These are phyloP conservation scores for Epichloe festucae DNA, from an alignment of 2,329 filamentous ascomycete species.

Conservation along the genomic window DNA sequence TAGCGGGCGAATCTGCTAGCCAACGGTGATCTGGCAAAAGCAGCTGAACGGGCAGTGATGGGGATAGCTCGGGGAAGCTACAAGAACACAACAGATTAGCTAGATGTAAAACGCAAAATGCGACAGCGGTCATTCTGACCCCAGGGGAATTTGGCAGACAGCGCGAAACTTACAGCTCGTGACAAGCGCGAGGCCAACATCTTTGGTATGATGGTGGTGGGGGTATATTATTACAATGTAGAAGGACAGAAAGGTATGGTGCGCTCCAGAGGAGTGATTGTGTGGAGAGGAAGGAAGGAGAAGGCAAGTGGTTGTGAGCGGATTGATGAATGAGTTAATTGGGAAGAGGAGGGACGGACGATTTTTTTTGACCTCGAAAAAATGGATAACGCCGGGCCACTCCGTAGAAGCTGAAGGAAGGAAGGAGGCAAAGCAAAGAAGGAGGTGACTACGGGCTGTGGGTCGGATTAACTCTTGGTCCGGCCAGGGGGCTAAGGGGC, in stretches of 20 bases:
- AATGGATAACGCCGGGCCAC: conserved; percentile 17
- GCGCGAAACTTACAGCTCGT: conserved; percentile 50
- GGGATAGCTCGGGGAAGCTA: conserved; percentile 69
- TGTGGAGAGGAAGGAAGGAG: conserved; percentile 13
- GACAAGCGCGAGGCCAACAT: conserved; percentile 63
- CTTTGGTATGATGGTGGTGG: conserved; percentile 27
- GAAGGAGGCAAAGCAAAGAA: conserved; percentile 24
- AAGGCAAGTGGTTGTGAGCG: conserved; percentile 11
- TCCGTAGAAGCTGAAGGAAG: conserved; percentile 28
- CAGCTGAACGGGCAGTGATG: conserved; percentile 53
- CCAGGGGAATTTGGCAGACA: neutral
- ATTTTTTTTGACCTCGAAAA: conserved; percentile 25
- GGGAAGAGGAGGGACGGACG: conserved; percentile 14
- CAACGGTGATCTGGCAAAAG: conserved; percentile 55
- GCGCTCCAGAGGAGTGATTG: conserved; percentile 17
- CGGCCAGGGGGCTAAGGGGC: neutral
- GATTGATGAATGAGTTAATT: conserved; percentile 12
- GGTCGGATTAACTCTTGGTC: conserved; percentile 17
- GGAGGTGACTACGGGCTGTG: neutral
- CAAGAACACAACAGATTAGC: conserved; percentile 8
- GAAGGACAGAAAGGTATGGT: conserved; percentile 20
- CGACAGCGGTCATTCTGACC: neutral
- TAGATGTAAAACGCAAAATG: conserved; percentile 3
- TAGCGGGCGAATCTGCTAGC: conserved; percentile 64
- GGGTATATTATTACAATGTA: conserved; percentile 19